phyloP scores from a whole-genome alignment of 108 stramenopile species.

The Pseudonitzschia delicatissima region DNA sequence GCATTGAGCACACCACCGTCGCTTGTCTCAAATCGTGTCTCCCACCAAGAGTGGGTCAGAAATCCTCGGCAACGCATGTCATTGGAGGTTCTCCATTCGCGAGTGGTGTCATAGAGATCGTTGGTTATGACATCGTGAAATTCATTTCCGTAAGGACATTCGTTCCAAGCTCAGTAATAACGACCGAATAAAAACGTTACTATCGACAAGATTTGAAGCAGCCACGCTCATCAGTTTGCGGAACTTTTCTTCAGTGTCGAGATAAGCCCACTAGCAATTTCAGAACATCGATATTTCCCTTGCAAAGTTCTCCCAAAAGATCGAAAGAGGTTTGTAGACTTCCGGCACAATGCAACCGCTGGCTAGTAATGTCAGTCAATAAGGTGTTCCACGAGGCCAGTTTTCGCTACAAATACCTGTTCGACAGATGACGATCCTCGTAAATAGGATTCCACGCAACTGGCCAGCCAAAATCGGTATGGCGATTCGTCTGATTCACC shows the following conservation, averaged over 20 bases:
- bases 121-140: slow-evolving; percentile 8
- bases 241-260: slow-evolving; percentile 61
- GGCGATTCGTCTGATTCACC: slow-evolving; percentile 71
- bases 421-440: slow-evolving; percentile 70
- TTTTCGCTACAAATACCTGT: slow-evolving; percentile 53
- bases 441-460: slow-evolving; percentile 84
- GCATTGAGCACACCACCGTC: slow-evolving; percentile 11
- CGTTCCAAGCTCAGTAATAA: slow-evolving; percentile 66
- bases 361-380: slow-evolving; percentile 52
- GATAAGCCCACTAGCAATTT: slow-evolving; percentile 32
- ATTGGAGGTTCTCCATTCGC: slow-evolving; percentile 19
- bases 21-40: slow-evolving; percentile 19
- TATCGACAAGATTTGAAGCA: slow-evolving; percentile 81
- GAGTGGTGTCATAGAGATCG: no score
- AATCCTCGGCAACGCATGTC: slow-evolving; percentile 32
- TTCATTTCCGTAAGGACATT: slow-evolving; percentile 28
- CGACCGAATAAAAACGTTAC: slow-evolving; percentile 88
- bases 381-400: slow-evolving; percentile 62
- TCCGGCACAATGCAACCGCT: slow-evolving; percentile 62
- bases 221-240: slow-evolving; percentile 61
- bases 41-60: slow-evolving; percentile 66
- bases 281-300: slow-evolving; percentile 61
- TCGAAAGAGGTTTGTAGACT: slow-evolving; percentile 88
- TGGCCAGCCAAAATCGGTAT: slow-evolving; percentile 89
- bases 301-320: slow-evolving; percentile 82